phyloP scores from a whole-genome alignment of 345 rosid species.

The Raphanus raphanistrum region DNA sequence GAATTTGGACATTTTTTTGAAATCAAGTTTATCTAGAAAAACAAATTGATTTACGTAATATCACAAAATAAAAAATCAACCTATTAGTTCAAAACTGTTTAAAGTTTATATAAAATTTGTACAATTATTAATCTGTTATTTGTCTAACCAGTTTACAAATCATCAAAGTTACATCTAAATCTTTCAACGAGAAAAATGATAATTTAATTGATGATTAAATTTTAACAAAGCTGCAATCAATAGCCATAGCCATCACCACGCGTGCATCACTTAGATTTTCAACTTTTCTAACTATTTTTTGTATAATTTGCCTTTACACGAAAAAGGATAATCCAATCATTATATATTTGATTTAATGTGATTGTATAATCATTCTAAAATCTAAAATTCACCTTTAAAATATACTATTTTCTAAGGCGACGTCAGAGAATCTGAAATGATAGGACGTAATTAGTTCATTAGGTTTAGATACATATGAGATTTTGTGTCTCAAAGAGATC shows the following conservation, averaged over 20 bases:
- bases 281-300: background rate
- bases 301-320: conserved; percentile 1
- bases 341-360: conserved; percentile 4
- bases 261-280: conserved; percentile 10
- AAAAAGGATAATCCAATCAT: conserved; percentile 13
- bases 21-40: background rate
- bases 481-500: background rate
- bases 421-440: conserved; percentile 3
- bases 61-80: background rate
- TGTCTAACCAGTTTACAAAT: background rate
- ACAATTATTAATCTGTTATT: background rate
- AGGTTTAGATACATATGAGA: conserved; percentile 1
- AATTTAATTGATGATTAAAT: background rate
- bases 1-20: background rate
- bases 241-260: conserved; percentile 20
- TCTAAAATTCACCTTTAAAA: conserved; percentile 14
- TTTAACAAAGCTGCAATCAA: background rate
- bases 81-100: background rate
- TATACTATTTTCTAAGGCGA: background rate
- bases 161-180: background rate
- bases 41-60: background rate
- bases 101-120: background rate
- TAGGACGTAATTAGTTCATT: background rate
- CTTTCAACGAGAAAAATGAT: background rate
- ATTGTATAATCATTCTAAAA: conserved; percentile 16